phyloP scores from a whole-genome alignment of 768 basidiomycete species.

The Candolleomyces aberdarensis region DNA sequence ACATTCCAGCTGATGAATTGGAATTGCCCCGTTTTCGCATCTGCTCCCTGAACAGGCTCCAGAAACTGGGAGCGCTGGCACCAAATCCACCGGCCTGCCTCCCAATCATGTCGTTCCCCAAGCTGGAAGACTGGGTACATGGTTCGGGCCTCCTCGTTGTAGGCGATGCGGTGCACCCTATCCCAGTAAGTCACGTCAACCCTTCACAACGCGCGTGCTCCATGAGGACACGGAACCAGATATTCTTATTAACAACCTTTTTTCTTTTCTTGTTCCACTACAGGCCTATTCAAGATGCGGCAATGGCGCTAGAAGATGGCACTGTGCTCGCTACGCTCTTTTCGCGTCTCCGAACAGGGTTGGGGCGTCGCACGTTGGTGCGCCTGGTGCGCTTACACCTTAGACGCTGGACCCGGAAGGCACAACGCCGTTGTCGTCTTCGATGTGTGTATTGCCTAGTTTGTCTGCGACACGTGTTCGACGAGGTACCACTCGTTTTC shows the following conservation, averaged over 20 bases:
- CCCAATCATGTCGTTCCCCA: conserved; percentile 33
- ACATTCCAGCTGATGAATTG: not conserved
- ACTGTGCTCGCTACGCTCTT: conserved; percentile 60
- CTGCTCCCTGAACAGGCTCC: conserved; percentile 23
- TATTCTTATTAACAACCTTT: not conserved
- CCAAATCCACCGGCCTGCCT: conserved; percentile 29
- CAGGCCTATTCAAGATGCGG: conserved; percentile 49
- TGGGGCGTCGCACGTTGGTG: too few relatives aligned
- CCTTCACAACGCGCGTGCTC: not conserved
- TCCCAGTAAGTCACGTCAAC: conserved; percentile 36
- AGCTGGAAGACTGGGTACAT: conserved; percentile 54
- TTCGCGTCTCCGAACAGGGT: conserved; percentile 46
- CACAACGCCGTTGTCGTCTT: too few relatives aligned
- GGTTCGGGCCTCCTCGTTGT: conserved; percentile 43
- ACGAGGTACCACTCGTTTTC: too few relatives aligned
- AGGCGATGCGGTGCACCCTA: conserved; percentile 54
- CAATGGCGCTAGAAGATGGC: conserved; percentile 59
- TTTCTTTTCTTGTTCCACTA: not conserved
- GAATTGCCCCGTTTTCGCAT: not conserved
- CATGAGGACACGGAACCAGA: not conserved
- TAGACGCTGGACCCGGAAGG: too few relatives aligned
- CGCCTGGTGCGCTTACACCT: too few relatives aligned
- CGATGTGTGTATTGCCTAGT: too few relatives aligned
- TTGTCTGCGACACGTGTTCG: too few relatives aligned
- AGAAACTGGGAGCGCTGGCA: conserved; percentile 34